Evolutionary conservation across 2,329 filamentous ascomycete species (phyloP), one percentile per base, ranked within the genome.

Genomic region (Elsinoe australis): DNA sequence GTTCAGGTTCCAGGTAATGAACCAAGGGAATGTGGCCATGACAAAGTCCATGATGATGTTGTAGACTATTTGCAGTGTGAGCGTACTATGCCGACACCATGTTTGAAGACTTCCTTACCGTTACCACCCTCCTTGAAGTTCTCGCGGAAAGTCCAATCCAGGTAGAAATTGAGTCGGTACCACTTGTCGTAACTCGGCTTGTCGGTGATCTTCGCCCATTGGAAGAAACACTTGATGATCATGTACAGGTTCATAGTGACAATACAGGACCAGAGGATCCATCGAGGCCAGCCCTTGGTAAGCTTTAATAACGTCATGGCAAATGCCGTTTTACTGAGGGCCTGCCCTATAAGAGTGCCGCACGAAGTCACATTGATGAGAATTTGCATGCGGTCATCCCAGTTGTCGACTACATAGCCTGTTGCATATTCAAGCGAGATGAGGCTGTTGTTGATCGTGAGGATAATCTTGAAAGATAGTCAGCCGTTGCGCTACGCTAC

Each of bases 1-100:
- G 48, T 71, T 69, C 35, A 76, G 53, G 2, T 63, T 64, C 59
- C 69, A 71, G 1, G 70, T 72, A 15, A 76, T 67, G 17, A 72
- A 54, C 71, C 72, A 75, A 2, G 73, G 73, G 45, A 75, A 71
- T 6, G 61, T 49, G 0, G 73, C 71, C 54, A 76, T 70, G 0
- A 72, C 53, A 32, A 76, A 73, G 51, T 76, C 73, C 69, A 74
- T 75, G 21, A 75, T 61, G 49, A 75, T 71, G 56, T 75, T 75
- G 57, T 73, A 74, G 4, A 72, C 71, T 74, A 51, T 1, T 4
- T 8, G 29, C 41, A 53, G 58, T 55, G 34, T 51, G 39, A 47
- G 17, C 22, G 6, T 31, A 6, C 8, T 8, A 12, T n/a, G 1
- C 8, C 10, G 3, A 51, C n/a, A 45, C 39, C 48, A 51, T 47